These are phyloP conservation scores for Papilionanthe hybrid DNA, from an alignment of 116 monocot genomes.

Conservation along the genomic window DNA sequence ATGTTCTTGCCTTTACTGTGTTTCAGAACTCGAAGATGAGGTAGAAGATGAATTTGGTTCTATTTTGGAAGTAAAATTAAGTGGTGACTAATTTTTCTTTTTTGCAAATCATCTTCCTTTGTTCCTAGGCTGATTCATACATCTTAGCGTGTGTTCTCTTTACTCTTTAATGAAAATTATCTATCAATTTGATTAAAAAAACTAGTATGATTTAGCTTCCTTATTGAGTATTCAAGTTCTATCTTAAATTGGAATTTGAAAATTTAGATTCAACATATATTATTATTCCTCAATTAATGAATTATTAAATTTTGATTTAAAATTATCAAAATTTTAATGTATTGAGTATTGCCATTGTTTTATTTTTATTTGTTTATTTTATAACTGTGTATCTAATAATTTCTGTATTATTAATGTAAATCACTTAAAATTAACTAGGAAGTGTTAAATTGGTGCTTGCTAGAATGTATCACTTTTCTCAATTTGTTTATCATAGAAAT, in stretches of 20 bases:
- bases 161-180: no score
- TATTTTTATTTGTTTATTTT: not conserved
- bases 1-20: no score
- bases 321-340: not conserved
- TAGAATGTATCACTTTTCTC: not conserved
- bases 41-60: no score
- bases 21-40: no score
- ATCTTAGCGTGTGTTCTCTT: no score
- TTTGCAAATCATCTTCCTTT: no score
- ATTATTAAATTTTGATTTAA: not conserved
- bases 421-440: not conserved
- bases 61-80: no score
- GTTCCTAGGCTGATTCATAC: no score
- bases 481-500: not conserved
- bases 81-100: no score
- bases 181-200: no score
- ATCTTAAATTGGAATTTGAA: not conserved
- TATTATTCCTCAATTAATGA: not conserved
- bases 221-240: not conserved
- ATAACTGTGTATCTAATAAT: not conserved
- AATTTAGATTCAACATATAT: not conserved
- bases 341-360: not conserved
- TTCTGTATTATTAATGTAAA: not conserved
- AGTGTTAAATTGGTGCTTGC: not conserved
- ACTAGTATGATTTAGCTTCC: no score